phyloP scores from a whole-genome alignment of 2,329 filamentous ascomycete genomes.

The Lasiodiplodia sp. region DNA sequence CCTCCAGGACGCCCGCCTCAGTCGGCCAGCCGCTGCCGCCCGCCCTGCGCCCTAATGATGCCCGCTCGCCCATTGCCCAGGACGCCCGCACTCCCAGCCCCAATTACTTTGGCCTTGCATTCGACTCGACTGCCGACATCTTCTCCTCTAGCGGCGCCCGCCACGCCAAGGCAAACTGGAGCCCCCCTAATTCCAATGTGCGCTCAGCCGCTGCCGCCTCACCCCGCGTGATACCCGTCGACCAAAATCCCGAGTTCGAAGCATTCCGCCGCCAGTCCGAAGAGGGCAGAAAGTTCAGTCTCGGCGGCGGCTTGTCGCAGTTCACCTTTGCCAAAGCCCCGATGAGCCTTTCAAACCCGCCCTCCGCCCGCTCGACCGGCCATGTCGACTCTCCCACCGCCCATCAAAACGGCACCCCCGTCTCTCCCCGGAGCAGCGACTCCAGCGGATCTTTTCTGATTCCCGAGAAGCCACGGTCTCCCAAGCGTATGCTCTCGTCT shows the following conservation, averaged over 20 bases:
- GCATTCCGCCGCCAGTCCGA: slow-evolving; percentile 75
- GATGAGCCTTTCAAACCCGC: slow-evolving; percentile 19
- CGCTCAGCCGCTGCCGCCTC: slow-evolving; percentile 73
- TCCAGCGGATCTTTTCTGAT: slow-evolving; percentile 21
- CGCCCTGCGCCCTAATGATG: slow-evolving; percentile 38
- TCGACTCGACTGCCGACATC: slow-evolving; percentile 67
- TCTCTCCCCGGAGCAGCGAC: slow-evolving; percentile 18
- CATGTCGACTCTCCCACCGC: slow-evolving; percentile 5
- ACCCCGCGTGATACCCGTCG: slow-evolving; percentile 73
- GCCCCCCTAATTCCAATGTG: slow-evolving; percentile 73
- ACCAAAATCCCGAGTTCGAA: slow-evolving; percentile 83
- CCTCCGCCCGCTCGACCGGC: slow-evolving; percentile 12
- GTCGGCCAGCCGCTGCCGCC: slow-evolving; percentile 38
- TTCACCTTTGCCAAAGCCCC: slow-evolving; percentile 43
- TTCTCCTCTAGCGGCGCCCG: slow-evolving; percentile 67
- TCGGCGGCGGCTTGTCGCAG: slow-evolving; percentile 48
- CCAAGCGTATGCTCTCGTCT: slow-evolving; percentile 57
- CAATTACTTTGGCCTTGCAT: slow-evolving; percentile 84
- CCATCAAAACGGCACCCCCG: slow-evolving; percentile 14
- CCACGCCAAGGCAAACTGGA: slow-evolving; percentile 76
- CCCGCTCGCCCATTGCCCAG: slow-evolving; percentile 43
- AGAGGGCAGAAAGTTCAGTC: slow-evolving; percentile 64
- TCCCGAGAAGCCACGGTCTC: slow-evolving; percentile 47
- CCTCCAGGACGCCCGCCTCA: slow-evolving; percentile 37
- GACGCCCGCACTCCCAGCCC: slow-evolving; percentile 65